Evolutionary conservation across 768 basidiomycete genomes (phyloP).

Genomic region (Tylopilus sp.): DNA sequence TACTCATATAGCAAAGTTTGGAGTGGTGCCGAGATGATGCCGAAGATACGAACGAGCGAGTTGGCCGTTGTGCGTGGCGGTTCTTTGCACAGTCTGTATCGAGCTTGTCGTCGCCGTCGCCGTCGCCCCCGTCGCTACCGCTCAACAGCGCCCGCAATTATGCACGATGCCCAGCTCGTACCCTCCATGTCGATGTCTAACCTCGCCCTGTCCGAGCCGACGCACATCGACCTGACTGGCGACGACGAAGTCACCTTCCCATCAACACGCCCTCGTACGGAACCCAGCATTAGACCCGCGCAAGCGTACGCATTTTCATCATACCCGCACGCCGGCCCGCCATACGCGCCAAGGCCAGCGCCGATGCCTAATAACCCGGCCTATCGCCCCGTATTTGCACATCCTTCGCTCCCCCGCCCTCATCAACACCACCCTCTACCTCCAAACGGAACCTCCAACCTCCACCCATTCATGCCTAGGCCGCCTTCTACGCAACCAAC

Average conservation of each 20-base stretch:
- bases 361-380: constrained; percentile 22
- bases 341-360: constrained; percentile 25
- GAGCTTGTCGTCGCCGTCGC: background rate
- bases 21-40: constrained; percentile 22
- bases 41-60: constrained; percentile 24
- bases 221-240: constrained; percentile 67
- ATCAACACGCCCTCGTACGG: constrained; percentile 30
- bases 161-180: constrained; percentile 27
- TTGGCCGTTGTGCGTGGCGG: constrained; percentile 10
- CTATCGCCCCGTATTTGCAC: constrained; percentile 53
- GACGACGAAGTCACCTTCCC: constrained; percentile 55
- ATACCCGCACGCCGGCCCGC: constrained; percentile 22
- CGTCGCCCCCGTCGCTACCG: background rate
- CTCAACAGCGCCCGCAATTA: constrained; percentile 10
- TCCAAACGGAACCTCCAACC: constrained; percentile 24
- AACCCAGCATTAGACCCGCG: constrained; percentile 42
- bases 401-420: constrained; percentile 33
- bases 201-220: constrained; percentile 39
- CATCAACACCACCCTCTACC: constrained; percentile 21
- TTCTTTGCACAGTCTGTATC: constrained; percentile 17
- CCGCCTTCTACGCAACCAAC: constrained; percentile 27
- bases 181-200: constrained; percentile 35
- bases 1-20: constrained; percentile 19
- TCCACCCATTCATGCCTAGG: constrained; percentile 15
- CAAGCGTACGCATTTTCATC: constrained; percentile 22